Conservation (phyloP, 371 early-diverging fungal species). For the Zopfochytrium polystomum region DNA sequence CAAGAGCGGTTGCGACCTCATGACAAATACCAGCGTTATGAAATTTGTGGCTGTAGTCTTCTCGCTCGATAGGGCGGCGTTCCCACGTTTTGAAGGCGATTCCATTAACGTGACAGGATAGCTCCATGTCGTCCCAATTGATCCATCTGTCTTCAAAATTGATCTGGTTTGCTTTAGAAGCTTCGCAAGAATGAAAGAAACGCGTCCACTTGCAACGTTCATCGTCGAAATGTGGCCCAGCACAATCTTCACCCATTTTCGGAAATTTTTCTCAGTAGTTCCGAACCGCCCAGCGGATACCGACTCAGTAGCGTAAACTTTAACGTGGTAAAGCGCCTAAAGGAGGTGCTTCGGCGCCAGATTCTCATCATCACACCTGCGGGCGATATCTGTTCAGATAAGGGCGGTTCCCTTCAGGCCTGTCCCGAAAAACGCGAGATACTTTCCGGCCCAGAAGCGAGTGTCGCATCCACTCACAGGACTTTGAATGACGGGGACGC, state of each 20-base stretch:
- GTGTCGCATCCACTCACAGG: too few relatives aligned
- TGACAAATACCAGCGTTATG: slow-evolving; percentile 1
- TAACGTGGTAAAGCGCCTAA: slow-evolving; percentile 2
- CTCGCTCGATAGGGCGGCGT: not conserved
- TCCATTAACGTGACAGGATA: slow-evolving; percentile 3
- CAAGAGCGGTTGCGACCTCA: too few relatives aligned
- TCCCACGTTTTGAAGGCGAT: slow-evolving; percentile 3
- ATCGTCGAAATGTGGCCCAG: not conserved
- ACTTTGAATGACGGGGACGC: too few relatives aligned
- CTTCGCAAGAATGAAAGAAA: too few relatives aligned
- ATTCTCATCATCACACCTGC: too few relatives aligned
- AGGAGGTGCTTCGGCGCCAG: slow-evolving; percentile 1
- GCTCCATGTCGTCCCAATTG: slow-evolving; percentile 1
- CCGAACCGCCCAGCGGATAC: slow-evolving; percentile 1
- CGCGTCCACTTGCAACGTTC: not conserved
- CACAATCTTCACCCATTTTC: slow-evolving; percentile 4
- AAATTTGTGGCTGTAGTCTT: slow-evolving; percentile 8
- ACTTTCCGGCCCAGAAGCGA: too few relatives aligned
- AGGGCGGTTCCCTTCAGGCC: too few relatives aligned
- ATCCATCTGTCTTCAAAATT: not conserved
- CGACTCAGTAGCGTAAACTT: not conserved
- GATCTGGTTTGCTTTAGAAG: too few relatives aligned
- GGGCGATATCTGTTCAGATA: too few relatives aligned
- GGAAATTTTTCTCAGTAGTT: not conserved
- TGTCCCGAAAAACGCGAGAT: too few relatives aligned